These are phyloP conservation scores for Gentiana straminea DNA, from an alignment of 257 asterid species.

Conservation along the genomic window DNA sequence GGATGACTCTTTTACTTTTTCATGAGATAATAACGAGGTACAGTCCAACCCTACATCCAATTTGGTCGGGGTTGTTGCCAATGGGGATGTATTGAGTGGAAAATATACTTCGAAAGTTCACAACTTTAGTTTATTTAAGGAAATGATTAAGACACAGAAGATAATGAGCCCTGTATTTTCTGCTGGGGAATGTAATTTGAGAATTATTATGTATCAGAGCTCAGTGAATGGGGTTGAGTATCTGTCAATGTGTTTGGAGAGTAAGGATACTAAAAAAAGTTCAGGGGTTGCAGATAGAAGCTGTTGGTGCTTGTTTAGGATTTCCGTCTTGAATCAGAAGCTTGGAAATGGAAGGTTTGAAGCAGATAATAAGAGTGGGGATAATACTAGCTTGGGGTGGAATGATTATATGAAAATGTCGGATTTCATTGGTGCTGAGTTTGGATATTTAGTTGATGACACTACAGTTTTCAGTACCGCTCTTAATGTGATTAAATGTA, in stretches of 20 bases:
- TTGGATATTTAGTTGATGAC: conserved; percentile 83
- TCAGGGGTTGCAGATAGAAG: conserved; percentile 53
- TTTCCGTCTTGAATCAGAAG: conserved; percentile 95
- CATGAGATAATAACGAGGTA: conserved; percentile 72
- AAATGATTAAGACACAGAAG: conserved; percentile 97
- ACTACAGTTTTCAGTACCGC: conserved; percentile 92
- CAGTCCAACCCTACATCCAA: conserved; percentile 43
- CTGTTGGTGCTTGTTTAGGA: conserved; percentile 99
- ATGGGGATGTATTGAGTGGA: conserved; percentile 78
- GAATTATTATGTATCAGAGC: conserved; percentile 95
- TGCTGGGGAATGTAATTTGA: conserved; percentile 91
- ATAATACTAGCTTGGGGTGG: conserved; percentile 98
- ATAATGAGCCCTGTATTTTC: conserved; percentile 97
- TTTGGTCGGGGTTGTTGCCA: conserved; percentile 36
- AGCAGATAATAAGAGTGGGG: conserved; percentile 91
- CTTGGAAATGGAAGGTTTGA: conserved; percentile 91
- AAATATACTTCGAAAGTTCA: conserved; percentile 95
- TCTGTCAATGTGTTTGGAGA: conserved; percentile 97
- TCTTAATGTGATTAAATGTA: conserved; percentile 69
- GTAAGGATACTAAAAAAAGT: conserved; percentile 92
- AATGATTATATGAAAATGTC: conserved; percentile 93
- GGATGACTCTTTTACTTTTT: conserved; percentile 67
- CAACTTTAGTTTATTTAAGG: conserved; percentile 84
- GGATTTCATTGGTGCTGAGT: conserved; percentile 57
- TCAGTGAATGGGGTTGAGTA: conserved; percentile 81